These are phyloP conservation scores for Cladophialophora carrionii DNA, from an alignment of 2,329 filamentous ascomycete genomes.

Conservation along the genomic window DNA sequence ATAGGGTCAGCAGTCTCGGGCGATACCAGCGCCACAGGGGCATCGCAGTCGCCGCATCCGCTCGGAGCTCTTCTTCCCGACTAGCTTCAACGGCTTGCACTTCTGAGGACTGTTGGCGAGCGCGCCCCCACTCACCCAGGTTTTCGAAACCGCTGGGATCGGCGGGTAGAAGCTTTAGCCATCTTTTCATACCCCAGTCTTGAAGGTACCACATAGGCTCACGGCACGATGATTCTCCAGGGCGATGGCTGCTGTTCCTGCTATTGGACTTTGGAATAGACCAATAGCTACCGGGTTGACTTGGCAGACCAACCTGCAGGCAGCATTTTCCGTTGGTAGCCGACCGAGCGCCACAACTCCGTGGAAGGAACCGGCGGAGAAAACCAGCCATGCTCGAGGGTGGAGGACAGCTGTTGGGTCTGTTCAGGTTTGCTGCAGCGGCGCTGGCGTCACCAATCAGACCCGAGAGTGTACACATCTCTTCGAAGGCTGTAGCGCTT, in stretches of 20 bases:
- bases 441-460: background rate
- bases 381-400: background rate
- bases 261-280: background rate
- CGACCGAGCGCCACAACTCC: background rate
- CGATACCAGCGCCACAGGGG: background rate
- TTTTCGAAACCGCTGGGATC: background rate
- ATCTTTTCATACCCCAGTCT: constrained; percentile 1
- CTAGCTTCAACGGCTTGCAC: background rate
- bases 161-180: background rate
- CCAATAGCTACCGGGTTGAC: background rate
- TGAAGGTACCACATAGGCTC: background rate
- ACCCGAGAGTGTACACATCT: background rate
- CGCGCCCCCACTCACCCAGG: background rate
- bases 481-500: background rate
- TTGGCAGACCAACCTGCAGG: background rate
- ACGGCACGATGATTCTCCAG: too few species aligned
- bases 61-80: background rate
- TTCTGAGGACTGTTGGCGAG: background rate
- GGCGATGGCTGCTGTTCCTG: background rate
- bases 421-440: background rate
- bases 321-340: constrained; percentile 2
- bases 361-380: background rate
- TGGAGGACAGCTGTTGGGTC: background rate
- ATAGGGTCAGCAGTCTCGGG: background rate
- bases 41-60: background rate